These are phyloP conservation scores for Paramecium primaurelia DNA, from an alignment of 73 alveolate species.

Conservation along the genomic window DNA sequence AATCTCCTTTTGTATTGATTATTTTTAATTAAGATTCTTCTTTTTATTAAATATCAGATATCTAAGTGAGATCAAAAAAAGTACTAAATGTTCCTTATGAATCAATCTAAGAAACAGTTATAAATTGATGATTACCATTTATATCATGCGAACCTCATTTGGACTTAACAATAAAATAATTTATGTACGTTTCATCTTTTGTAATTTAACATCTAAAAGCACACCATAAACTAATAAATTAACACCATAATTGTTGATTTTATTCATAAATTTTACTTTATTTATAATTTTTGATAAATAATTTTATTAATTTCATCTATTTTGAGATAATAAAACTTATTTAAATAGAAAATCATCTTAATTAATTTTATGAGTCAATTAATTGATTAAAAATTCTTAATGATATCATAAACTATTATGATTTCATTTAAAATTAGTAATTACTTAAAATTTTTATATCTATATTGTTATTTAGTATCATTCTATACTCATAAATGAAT, in stretches of 20 bases:
- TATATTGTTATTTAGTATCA: no score
- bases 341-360: neutral
- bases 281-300: neutral
- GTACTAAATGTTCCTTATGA: neutral
- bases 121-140: neutral
- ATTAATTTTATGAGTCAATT: no score
- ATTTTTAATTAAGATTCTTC: neutral
- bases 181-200: neutral
- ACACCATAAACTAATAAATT: neutral
- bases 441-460: no score
- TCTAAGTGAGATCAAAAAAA: neutral
- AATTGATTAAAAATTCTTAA: no score
- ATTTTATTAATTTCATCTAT: neutral
- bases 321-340: neutral
- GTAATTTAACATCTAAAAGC: neutral
- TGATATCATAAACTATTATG: no score
- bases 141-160: neutral
- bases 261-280: neutral
- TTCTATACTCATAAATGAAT: no score
- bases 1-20: neutral
- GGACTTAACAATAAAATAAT: neutral
- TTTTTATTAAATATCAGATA: neutral
- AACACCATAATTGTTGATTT: conserved; percentile 52
- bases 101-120: neutral
- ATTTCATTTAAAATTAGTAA: neutral